Conservation (phyloP, 768 basidiomycete species). For the Pholiota conissans region DNA sequence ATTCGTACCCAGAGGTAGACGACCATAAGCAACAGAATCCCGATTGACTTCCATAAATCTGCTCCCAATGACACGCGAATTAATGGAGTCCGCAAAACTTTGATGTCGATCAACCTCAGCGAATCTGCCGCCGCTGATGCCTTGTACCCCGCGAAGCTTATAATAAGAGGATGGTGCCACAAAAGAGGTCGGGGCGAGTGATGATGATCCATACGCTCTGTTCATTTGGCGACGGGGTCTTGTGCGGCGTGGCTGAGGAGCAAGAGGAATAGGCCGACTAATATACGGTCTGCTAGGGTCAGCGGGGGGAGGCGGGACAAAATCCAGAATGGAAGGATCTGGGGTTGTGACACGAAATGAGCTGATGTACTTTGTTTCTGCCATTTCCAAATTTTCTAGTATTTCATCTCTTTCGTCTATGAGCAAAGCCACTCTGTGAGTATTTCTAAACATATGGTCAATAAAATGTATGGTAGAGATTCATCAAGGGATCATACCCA, state of each 20-base stretch:
- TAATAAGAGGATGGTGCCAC: slow-evolving; percentile 82
- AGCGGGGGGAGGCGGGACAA: slow-evolving; percentile 40
- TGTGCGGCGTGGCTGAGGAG: slow-evolving; percentile 32
- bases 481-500: slow-evolving; percentile 43
- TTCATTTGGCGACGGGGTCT: slow-evolving; percentile 54
- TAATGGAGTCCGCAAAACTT: slow-evolving; percentile 58
- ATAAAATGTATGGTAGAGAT: background rate
- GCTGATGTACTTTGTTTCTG: slow-evolving; percentile 75
- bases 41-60: slow-evolving; percentile 74
- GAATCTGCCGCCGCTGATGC: slow-evolving; percentile 60
- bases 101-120: slow-evolving; percentile 44
- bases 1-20: slow-evolving; percentile 60
- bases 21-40: slow-evolving; percentile 55
- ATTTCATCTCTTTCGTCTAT: slow-evolving; percentile 77
- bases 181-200: slow-evolving; percentile 75
- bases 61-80: slow-evolving; percentile 63
- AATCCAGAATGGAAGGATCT: slow-evolving; percentile 68
- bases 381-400: slow-evolving; percentile 77
- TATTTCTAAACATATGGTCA: slow-evolving; percentile 50
- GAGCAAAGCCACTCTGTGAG: slow-evolving; percentile 60
- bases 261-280: slow-evolving; percentile 66
- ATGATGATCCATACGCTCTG: slow-evolving; percentile 65
- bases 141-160: slow-evolving; percentile 62
- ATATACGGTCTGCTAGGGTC: slow-evolving; percentile 56
- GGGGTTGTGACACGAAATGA: slow-evolving; percentile 76